These are phyloP conservation scores for Coleophoma crateriformis DNA, from an alignment of 2,329 filamentous ascomycete species.

Conservation along the genomic window DNA sequence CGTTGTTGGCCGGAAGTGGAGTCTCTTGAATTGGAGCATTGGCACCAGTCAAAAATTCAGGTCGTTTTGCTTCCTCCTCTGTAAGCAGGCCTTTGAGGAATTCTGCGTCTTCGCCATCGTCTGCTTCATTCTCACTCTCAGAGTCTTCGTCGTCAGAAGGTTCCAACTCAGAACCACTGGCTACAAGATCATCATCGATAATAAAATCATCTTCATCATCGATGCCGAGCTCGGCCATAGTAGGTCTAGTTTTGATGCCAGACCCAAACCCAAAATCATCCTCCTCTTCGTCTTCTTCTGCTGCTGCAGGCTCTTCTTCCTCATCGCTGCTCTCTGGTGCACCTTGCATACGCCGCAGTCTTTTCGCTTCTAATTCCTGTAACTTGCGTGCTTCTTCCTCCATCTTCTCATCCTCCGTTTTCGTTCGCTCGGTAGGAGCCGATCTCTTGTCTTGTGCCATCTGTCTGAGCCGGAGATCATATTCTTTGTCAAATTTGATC, in stretches of 20 bases:
- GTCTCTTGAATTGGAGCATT: conserved; percentile 37
- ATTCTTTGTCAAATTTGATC: conserved; percentile 73
- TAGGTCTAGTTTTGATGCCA: conserved; percentile 46
- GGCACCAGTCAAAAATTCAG: conserved; percentile 41
- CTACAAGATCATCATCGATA: conserved; percentile 83
- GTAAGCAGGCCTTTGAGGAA: conserved; percentile 66
- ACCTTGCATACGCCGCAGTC: conserved; percentile 81
- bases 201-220: conserved; percentile 95
- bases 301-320: conserved; percentile 40
- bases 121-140: conserved; percentile 35
- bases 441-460: conserved; percentile 81
- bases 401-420: conserved; percentile 82
- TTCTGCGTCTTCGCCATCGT: conserved; percentile 55
- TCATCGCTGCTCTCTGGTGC: conserved; percentile 66
- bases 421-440: conserved; percentile 79
- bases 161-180: conserved; percentile 70
- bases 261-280: conserved; percentile 56
- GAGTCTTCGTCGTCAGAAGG: conserved; percentile 45
- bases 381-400: conserved; percentile 72
- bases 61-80: conserved; percentile 48
- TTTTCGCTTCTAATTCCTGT: conserved; percentile 76
- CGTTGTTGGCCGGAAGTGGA: conserved; percentile 28
- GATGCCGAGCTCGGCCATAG: conserved; percentile 57
- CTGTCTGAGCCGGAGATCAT: conserved; percentile 77
- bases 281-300: conserved; percentile 36